Percentiles rank a stretch among this genome's conserved stretches.
phyloP scores from a whole-genome alignment of 495 filamentous ascomycete species.

The Elasticomyces elasticus region DNA sequence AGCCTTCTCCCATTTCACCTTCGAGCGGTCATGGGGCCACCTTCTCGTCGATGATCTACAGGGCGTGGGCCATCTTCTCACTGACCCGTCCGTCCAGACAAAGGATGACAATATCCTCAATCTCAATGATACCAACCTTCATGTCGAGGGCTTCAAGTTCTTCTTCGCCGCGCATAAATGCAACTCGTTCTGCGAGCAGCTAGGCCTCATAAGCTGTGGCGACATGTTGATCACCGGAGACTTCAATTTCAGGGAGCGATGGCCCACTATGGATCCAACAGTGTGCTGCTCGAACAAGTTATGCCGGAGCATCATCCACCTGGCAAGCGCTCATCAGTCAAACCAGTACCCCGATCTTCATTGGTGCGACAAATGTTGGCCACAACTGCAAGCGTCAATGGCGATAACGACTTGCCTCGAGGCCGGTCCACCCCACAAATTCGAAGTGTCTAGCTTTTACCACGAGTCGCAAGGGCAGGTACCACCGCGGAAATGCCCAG shows the following conservation, averaged over 20 bases:
- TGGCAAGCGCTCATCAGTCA: constrained; percentile 10
- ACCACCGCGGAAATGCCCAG: constrained; percentile 8
- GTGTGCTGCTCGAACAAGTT: constrained; percentile 36
- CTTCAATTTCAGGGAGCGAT: background rate
- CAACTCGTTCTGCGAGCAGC: background rate
- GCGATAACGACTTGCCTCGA: constrained; percentile 13
- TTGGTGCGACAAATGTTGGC: constrained; percentile 30
- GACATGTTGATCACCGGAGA: background rate
- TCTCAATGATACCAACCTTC: background rate
- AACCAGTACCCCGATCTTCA: constrained; percentile 19
- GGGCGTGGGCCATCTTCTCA: background rate
- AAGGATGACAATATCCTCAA: background rate
- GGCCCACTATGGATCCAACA: constrained; percentile 3
- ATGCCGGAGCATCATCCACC: constrained; percentile 27
- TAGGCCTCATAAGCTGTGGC: background rate
- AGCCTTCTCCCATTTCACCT: constrained; percentile 38
- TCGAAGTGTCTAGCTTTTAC: constrained; percentile 23
- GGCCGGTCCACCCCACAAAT: constrained; percentile 17
- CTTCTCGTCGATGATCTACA: background rate
- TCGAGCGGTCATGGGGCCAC: constrained; percentile 33
- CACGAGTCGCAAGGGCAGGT: constrained; percentile 24
- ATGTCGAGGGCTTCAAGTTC: constrained; percentile 1
- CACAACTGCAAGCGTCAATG: constrained; percentile 24
- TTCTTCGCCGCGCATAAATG: background rate
- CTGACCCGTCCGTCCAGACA: background rate